Evolutionary conservation across 805 yeast genomes (phyloP), one percentile per base, ranked within the genome.

Genomic region (Starmerella roubikii): DNA sequence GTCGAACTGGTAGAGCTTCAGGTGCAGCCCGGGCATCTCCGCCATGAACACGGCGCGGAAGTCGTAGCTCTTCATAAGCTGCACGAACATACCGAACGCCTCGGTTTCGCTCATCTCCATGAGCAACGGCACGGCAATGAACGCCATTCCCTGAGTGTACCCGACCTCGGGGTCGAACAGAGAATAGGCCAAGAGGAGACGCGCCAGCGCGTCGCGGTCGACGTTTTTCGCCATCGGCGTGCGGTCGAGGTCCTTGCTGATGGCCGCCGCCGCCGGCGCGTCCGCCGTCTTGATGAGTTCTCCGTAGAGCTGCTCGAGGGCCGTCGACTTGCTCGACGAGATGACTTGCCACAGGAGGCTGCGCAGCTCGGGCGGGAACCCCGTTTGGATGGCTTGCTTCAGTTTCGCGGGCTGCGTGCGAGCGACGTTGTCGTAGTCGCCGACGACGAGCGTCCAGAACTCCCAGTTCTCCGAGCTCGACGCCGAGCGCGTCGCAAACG

Each of bases 121-220:
- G 32, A 85, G 63, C 34, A 91, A 59, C 2, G 98, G 96, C 5
- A 84, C 84, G 0, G 82, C 72, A 32, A 91, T 73, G 54, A 91
- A 91, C 1, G 93, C 93, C 95, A 91, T 85, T 7, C 98, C 97
- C 59, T 91, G 98, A 2, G 96, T 91, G 54, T 91, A 91, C 0
- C 98, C 98, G 36, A 91, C 95, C 37, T 86, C 96, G 1, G 80
- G 75, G 57, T 91, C 97, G 56, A 72, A 78, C 34, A 83, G 61
- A 18, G 91, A 74, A 61, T 88, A 91, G 0, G 85, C 86, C 53
- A 80, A 81, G 45, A 91, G 70, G 22, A 91, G 76, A 40, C 76
- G 74, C 53, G 66, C 80, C 26, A 91, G 62, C 35, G 82, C 75
- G 51, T 76, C 76, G 11, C 50, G 43, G 19, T 51, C 47, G 36